Evolutionary conservation across 2,329 filamentous ascomycete species (phyloP), one percentile per base, ranked within the genome.

Genomic region (Diaporthe velutina): DNA sequence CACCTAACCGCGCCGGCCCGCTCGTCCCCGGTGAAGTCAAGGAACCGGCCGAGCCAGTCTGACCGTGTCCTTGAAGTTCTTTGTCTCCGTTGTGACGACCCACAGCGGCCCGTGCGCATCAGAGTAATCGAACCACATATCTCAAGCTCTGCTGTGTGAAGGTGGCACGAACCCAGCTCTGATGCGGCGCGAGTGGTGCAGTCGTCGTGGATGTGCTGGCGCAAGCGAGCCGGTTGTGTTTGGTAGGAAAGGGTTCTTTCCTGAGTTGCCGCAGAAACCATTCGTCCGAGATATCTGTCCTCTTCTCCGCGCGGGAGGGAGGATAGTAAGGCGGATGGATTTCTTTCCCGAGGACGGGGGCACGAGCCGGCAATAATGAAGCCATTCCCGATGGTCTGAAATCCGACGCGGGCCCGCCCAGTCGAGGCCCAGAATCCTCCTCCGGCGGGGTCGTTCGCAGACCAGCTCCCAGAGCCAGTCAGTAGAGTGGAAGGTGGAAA

Each of bases 391-490:
- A 64, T 64, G 57, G 57, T 48, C 55, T 72, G 70, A 38, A 38
- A 55, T 25, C 25, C 30, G 22, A 17, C 25, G 19, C 33, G 33
- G 57, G 35, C 1, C 35, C 25, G 64, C 35, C 55, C 10, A 22
- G 50, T 42, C 45, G 38, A 55, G 35, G 48, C 64, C 61, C n/a
- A 68, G 48, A 28, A 68, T 68, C 30, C 45, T 52, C 64, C 64
- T 3, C n/a, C 33, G 48, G 64, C 64, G 45, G 30, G 15, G 30
- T 67, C 48, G 64, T 68, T 28, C 64, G 48, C n/a, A 30, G 17
- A 54, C 58, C 57, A 38, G 55, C 74, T 75, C n/a, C 48, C 61
- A 66, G 55, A 75, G 74, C 71, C 45, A 40, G 45, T 54, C 7
- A 42, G 28, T 52, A 48, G 30, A 71, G 42, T 5, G 42, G 35